phyloP scores from a whole-genome alignment of 2,329 filamentous ascomycete species.

The Monosporascus sp. region DNA sequence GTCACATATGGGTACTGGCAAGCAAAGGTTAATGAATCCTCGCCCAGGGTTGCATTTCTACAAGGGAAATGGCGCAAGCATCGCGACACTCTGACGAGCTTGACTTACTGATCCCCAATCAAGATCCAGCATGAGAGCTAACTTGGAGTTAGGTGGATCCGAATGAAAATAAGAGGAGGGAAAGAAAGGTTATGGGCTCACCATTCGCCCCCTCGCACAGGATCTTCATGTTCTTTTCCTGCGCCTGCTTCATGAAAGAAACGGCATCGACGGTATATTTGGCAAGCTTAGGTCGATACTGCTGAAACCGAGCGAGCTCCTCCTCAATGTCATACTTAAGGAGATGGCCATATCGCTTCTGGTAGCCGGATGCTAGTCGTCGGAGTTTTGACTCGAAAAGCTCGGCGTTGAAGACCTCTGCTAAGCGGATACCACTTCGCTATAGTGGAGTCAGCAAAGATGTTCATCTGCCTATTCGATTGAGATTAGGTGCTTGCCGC shows the following conservation, averaged over 20 bases:
- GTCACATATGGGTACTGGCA: conserved; percentile 53
- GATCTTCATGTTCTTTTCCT: conserved; percentile 53
- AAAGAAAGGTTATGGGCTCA: too few relatives aligned
- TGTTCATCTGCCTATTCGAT: too few relatives aligned
- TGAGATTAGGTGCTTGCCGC: conserved; percentile 39
- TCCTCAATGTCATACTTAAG: conserved; percentile 62
- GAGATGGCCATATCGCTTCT: conserved; percentile 63
- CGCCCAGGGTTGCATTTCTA: neutral
- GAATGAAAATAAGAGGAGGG: too few relatives aligned
- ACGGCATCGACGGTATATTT: conserved; percentile 63
- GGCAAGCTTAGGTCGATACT: conserved; percentile 51
- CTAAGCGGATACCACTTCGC: conserved; percentile 50
- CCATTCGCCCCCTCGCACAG: conserved; percentile 62
- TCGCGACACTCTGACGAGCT: neutral
- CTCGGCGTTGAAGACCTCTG: conserved; percentile 60
- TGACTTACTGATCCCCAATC: conserved; percentile 26
- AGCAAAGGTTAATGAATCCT: neutral
- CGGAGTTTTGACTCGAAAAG: conserved; percentile 61
- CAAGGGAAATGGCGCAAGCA: neutral
- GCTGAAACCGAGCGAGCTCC: conserved; percentile 58
- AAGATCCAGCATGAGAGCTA: conserved; percentile 51
- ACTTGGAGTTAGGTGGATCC: too few relatives aligned
- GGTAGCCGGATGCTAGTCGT: conserved; percentile 52
- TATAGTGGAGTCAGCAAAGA: too few relatives aligned
- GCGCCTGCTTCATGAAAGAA: conserved; percentile 55